Percentiles rank a stretch among this genome's conserved stretches.
phyloP scores from a whole-genome alignment of 2,329 filamentous ascomycete genomes.

The Fusarium austroafricanum region DNA sequence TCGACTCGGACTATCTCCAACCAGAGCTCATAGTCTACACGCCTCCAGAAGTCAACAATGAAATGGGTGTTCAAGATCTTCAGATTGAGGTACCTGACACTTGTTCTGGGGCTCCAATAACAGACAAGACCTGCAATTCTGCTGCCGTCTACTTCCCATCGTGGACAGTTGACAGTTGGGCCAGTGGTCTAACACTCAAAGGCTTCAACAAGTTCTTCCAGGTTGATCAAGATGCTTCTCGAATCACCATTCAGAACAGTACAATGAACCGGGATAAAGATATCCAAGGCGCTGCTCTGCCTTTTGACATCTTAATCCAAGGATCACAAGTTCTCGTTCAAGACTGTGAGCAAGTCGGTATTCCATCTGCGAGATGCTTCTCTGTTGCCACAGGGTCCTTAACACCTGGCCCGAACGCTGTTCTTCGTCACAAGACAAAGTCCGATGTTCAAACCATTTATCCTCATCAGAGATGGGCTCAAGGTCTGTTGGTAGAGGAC shows the following conservation, averaged over 20 bases:
- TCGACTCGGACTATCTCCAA: conserved; percentile 22
- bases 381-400: conserved; percentile 31
- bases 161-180: conserved; percentile 41
- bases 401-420: conserved; percentile 34
- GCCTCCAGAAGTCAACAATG: conserved; percentile 2
- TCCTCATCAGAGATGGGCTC: conserved; percentile 41
- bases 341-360: conserved; percentile 32
- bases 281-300: conserved; percentile 13
- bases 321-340: conserved; percentile 37
- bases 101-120: conserved; percentile 20
- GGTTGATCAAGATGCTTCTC: conserved; percentile 25
- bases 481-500: conserved; percentile 38
- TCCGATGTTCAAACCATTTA: conserved; percentile 35
- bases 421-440: conserved; percentile 27
- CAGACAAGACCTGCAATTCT: conserved; percentile 5
- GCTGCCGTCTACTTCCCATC: conserved; percentile 34
- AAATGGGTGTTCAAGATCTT: conserved; percentile 36
- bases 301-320: conserved; percentile 30
- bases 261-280: conserved; percentile 33
- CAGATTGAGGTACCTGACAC: conserved; percentile 13
- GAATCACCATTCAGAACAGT: conserved; percentile 30
- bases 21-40: conserved; percentile 26
- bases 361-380: conserved; percentile 23
- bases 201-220: conserved; percentile 41
- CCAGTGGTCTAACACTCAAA: conserved; percentile 16